Conservation (phyloP, 345 rosid species). For the Anacardium occidentale region DNA sequence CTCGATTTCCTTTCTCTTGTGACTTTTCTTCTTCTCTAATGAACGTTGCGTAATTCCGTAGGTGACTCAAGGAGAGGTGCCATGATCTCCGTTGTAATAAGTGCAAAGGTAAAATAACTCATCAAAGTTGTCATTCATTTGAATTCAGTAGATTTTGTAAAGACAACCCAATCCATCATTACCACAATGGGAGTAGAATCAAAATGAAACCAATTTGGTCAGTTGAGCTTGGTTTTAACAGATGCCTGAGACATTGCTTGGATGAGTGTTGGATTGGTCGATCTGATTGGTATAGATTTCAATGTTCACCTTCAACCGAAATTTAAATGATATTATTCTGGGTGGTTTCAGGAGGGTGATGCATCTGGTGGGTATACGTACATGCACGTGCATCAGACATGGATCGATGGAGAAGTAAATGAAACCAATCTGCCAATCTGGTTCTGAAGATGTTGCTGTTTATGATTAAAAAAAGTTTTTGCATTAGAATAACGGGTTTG, state of each 20-base stretch:
- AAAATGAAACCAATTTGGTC: background rate
- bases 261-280: background rate
- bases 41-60: slow-evolving; percentile 25
- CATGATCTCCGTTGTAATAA: slow-evolving; percentile 48
- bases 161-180: background rate
- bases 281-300: too few species aligned
- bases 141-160: background rate
- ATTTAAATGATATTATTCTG: background rate
- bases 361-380: slow-evolving; percentile 39
- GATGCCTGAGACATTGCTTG: too few species aligned
- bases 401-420: slow-evolving; percentile 50
- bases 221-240: background rate
- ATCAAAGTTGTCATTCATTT: background rate
- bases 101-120: slow-evolving; percentile 44
- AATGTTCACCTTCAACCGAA: background rate
- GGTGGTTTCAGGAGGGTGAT: slow-evolving; percentile 39
- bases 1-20: background rate
- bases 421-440: slow-evolving; percentile 47
- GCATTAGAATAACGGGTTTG: background rate
- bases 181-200: background rate
- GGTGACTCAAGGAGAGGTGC: slow-evolving; percentile 63
- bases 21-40: background rate
- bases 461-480: too few species aligned
- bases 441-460: slow-evolving; percentile 24
- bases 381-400: slow-evolving; percentile 65